Evolutionary conservation across 257 asterid species (phyloP).

Genomic region (Ocimum tenuiflorum): DNA sequence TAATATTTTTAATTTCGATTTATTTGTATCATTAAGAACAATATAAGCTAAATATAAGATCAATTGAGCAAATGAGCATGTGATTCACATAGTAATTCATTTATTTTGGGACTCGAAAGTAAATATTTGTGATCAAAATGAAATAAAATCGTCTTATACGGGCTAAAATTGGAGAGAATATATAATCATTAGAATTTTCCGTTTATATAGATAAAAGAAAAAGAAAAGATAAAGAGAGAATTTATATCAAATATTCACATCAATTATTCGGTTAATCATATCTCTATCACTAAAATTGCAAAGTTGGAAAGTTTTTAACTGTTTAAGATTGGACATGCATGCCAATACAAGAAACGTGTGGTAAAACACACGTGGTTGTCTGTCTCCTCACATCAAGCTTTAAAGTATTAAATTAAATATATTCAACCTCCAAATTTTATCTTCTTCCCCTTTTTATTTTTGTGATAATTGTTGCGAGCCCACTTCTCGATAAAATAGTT

Average conservation of each 20-base stretch:
- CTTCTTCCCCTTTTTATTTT: not conserved
- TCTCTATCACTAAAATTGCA: not conserved
- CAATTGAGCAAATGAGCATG: too few species aligned
- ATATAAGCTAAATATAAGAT: too few species aligned
- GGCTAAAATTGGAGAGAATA: too few species aligned
- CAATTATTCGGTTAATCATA: not conserved
- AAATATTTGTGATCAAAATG: too few species aligned
- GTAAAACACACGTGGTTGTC: not conserved
- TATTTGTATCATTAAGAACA: too few species aligned
- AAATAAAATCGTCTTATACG: too few species aligned
- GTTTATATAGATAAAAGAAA: too few species aligned
- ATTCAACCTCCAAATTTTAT: not conserved
- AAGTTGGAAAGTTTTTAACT: not conserved
- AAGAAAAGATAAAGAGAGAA: too few species aligned
- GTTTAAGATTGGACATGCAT: not conserved
- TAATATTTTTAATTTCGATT: too few species aligned
- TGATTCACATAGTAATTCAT: too few species aligned
- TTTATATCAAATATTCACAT: not conserved
- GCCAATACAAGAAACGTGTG: constrained; percentile 3
- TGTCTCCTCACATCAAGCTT: not conserved
- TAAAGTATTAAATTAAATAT: not conserved
- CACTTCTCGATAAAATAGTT: not conserved
- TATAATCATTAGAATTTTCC: too few species aligned
- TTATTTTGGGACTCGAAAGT: too few species aligned
- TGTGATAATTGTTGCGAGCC: not conserved